phyloP scores from a whole-genome alignment of 2,329 filamentous ascomycete genomes.

The Didymella exigua region DNA sequence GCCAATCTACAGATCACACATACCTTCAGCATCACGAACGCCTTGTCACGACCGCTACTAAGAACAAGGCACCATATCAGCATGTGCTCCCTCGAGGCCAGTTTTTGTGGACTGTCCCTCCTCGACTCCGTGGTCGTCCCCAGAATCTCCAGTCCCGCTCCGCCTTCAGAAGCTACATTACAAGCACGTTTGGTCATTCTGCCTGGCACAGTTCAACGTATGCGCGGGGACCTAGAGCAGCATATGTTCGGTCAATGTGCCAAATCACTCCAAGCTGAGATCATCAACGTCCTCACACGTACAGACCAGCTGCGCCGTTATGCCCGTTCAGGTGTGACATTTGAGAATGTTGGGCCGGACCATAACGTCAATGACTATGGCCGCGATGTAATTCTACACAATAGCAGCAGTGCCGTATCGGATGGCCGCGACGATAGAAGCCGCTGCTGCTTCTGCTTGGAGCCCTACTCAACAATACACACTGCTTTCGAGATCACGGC shows the following conservation, averaged over 20 bases:
- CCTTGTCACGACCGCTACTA: not conserved
- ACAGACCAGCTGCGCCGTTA: not conserved
- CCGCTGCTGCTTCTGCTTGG: constrained; percentile 21
- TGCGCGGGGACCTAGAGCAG: not conserved
- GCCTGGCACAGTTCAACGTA: not conserved
- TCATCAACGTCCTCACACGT: not conserved
- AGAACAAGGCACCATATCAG: not conserved
- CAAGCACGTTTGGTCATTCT: not conserved
- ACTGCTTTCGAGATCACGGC: constrained; percentile 10
- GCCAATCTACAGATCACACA: not conserved
- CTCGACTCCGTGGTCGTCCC: not conserved
- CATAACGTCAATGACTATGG: constrained; percentile 19
- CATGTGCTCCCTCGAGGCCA: not conserved
- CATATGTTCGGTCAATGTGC: not conserved
- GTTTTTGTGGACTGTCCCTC: not conserved
- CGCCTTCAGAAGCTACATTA: not conserved
- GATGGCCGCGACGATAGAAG: not conserved
- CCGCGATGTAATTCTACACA: not conserved
- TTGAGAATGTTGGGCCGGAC: constrained; percentile 13
- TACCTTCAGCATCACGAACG: not conserved
- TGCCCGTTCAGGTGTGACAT: not conserved
- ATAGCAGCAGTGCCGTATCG: not conserved
- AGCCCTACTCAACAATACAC: constrained; percentile 7
- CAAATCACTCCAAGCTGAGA: not conserved
- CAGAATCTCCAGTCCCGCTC: not conserved